Percentiles rank a stretch among this genome's conserved stretches.
Conservation (phyloP, 441 rosid genomes). For the Corymbia citriodora region DNA sequence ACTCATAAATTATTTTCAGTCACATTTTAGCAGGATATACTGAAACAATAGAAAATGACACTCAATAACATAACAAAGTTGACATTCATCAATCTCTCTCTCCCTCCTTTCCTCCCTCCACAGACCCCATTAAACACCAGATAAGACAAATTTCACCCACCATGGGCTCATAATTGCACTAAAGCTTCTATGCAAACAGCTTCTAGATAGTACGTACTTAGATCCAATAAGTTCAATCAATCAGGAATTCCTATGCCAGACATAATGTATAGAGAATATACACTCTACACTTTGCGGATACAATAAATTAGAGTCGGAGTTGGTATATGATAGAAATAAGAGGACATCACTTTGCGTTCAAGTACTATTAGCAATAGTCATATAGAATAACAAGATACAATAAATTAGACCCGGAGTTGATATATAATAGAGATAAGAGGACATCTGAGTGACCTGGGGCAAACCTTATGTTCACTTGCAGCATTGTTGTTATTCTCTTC, state of each 20-base stretch:
- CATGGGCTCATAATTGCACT: background rate
- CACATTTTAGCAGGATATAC: background rate
- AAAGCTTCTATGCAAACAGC: background rate
- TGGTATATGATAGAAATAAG: too few relatives aligned
- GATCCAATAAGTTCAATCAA: background rate
- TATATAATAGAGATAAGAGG: background rate
- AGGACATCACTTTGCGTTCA: background rate
- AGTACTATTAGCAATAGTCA: background rate
- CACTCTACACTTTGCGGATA: background rate
- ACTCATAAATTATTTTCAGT: background rate
- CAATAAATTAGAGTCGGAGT: too few relatives aligned
- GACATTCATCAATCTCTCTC: background rate
- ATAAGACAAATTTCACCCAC: background rate
- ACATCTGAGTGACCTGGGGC: background rate
- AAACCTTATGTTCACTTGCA: background rate
- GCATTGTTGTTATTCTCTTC: background rate
- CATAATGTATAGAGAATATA: background rate
- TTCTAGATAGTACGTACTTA: background rate
- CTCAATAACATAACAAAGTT: background rate
- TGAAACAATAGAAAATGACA: background rate
- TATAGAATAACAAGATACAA: background rate
- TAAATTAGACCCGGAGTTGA: background rate
- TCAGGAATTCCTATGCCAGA: background rate
- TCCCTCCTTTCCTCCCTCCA: background rate
- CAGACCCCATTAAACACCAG: background rate